These are phyloP conservation scores for Starmerella kuoi DNA, from an alignment of 805 yeast genomes.

Conservation along the genomic window DNA sequence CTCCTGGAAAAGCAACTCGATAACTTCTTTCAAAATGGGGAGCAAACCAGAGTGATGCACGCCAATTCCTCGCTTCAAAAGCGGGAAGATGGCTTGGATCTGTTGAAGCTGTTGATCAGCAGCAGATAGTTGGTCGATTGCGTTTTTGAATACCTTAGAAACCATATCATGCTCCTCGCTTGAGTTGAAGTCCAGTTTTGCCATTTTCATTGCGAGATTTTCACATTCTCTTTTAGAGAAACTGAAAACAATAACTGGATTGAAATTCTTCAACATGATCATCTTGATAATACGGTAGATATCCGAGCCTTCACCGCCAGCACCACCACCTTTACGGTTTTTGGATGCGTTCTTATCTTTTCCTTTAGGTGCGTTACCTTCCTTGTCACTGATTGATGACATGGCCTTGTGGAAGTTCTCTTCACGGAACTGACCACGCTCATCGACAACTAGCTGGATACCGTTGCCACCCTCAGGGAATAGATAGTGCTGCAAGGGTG, in stretches of 20 bases:
- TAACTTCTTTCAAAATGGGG: slow-evolving; percentile 87
- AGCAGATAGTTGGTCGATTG: slow-evolving; percentile 76
- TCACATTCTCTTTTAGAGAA: slow-evolving; percentile 96
- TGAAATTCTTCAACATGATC: slow-evolving; percentile 93
- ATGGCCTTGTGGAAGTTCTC: slow-evolving; percentile 97
- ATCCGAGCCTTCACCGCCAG: slow-evolving; percentile 84
- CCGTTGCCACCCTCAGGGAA: slow-evolving; percentile 99
- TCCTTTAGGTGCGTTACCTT: slow-evolving; percentile 64
- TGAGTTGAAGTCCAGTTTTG: slow-evolving; percentile 84
- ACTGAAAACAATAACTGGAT: slow-evolving; percentile 97
- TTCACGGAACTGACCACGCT: slow-evolving; percentile 88
- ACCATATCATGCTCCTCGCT: slow-evolving; percentile 90
- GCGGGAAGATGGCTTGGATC: slow-evolving; percentile 79
- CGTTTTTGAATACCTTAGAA: slow-evolving; percentile 80
- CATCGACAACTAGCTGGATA: slow-evolving; percentile 93
- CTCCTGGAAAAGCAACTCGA: slow-evolving; percentile 92
- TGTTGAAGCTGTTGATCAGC: slow-evolving; percentile 88
- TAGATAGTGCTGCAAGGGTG: slow-evolving; percentile 92
- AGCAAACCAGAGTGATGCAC: slow-evolving; percentile 95
- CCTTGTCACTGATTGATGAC: slow-evolving; percentile 74
- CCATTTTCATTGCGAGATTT: slow-evolving; percentile 84
- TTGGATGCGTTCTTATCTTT: slow-evolving; percentile 64
- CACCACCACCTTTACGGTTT: slow-evolving; percentile 59
- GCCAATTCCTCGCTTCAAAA: slow-evolving; percentile 90
- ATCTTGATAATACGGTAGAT: slow-evolving; percentile 92